Conservation (phyloP, 2,329 filamentous ascomycete genomes). For the Stemphylium vesicarium region DNA sequence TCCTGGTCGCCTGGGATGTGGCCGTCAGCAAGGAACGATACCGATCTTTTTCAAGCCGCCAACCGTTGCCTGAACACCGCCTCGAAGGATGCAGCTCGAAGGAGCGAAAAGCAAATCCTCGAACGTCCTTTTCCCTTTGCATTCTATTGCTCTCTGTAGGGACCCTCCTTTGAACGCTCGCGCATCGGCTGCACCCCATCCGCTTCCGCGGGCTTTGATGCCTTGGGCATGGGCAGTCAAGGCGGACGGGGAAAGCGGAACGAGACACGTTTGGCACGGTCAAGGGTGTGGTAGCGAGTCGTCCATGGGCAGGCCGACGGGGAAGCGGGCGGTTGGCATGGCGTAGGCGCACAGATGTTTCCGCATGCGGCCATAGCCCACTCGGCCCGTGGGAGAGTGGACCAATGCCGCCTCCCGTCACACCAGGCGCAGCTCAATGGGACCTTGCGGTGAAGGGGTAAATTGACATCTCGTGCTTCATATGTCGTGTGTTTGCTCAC, state of each 20-base stretch:
- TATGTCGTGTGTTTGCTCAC: constrained; percentile 34
- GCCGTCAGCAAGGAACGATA: constrained; percentile 16
- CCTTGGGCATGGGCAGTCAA: constrained; percentile 25
- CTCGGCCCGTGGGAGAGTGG: constrained; percentile 32
- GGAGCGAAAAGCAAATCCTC: constrained; percentile 7
- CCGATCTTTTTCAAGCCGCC: constrained; percentile 16
- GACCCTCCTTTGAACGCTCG: constrained; percentile 28
- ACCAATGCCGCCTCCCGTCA: constrained; percentile 36
- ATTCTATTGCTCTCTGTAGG: constrained; percentile 19
- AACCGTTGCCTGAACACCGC: constrained; percentile 15
- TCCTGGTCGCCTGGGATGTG: constrained; percentile 15
- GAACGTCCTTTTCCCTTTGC: constrained; percentile 17
- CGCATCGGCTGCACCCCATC: constrained; percentile 28
- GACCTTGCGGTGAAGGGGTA: constrained; percentile 40
- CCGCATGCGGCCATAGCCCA: constrained; percentile 24
- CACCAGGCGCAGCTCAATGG: constrained; percentile 30
- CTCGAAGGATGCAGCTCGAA: constrained; percentile 7
- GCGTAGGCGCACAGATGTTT: constrained; percentile 18
- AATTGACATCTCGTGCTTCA: constrained; percentile 37
- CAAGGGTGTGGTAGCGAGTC: constrained; percentile 18
- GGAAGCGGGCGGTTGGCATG: constrained; percentile 26
- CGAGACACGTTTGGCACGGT: constrained; percentile 28
- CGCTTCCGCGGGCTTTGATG: constrained; percentile 28
- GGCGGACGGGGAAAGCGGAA: constrained; percentile 40
- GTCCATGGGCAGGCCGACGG: constrained; percentile 29